Evolutionary conservation across 345 rosid species (phyloP).

Genomic region (Heritiera fomes): DNA sequence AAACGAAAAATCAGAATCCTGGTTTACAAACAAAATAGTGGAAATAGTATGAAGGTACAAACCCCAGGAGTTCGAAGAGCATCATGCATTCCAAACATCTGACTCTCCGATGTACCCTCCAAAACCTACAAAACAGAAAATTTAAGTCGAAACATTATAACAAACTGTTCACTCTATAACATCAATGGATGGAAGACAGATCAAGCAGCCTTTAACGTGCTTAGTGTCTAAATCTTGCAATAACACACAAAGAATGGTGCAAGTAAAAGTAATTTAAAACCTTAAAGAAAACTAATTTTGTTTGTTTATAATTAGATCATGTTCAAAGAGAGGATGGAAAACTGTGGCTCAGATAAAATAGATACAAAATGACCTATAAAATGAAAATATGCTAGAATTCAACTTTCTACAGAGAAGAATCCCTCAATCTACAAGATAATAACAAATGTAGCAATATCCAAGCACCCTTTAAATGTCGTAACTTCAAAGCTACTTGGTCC

Average conservation of each 20-base stretch:
- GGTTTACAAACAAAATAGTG: not conserved
- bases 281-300: not conserved
- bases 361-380: not conserved
- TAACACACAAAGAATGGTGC: not conserved
- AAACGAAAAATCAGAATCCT: not conserved
- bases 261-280: not conserved
- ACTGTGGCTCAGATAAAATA: not conserved
- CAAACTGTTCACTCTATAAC: not conserved
- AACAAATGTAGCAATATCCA: not conserved
- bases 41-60: constrained; percentile 22
- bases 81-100: constrained; percentile 46
- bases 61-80: constrained; percentile 85
- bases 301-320: not conserved
- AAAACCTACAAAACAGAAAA: constrained; percentile 42
- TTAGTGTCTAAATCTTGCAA: not conserved
- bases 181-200: not conserved
- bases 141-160: not conserved
- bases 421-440: not conserved
- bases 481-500: not conserved
- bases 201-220: constrained; percentile 2
- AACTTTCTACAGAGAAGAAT: not conserved
- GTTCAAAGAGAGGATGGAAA: constrained; percentile 6
- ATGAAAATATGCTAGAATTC: not conserved
- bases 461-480: not conserved
- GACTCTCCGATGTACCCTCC: constrained; percentile 57